phyloP scores from a whole-genome alignment of 129 eudicot genomes.

The Pulicaria dysenterica region DNA sequence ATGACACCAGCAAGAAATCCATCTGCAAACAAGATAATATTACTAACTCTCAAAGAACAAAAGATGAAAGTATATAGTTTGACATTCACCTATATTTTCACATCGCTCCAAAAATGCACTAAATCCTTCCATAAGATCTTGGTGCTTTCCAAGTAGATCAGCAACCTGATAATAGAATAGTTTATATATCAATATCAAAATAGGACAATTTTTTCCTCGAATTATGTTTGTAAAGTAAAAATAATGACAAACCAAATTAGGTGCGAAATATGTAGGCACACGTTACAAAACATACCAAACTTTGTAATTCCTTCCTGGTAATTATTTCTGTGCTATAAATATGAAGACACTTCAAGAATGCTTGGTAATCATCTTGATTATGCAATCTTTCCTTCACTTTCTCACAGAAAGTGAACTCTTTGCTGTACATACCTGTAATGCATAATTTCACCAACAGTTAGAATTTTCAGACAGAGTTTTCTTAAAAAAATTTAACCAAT shows the following conservation, averaged over 20 bases:
- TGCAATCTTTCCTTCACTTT: conserved; percentile 89
- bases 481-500: background rate
- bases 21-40: conserved; percentile 55
- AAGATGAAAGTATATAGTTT: background rate
- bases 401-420: conserved; percentile 84
- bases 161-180: conserved; percentile 59
- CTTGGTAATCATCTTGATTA: conserved; percentile 89
- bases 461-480: background rate
- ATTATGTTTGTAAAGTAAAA: background rate
- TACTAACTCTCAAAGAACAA: background rate
- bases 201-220: background rate
- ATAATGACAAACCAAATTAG: background rate
- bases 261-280: conserved; percentile 8
- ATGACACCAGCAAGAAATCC: conserved; percentile 96
- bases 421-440: conserved; percentile 68
- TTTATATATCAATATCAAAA: conserved; percentile 5
- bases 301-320: conserved; percentile 80
- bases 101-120: conserved; percentile 84
- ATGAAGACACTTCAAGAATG: conserved; percentile 95
- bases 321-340: conserved; percentile 95
- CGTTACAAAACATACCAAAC: conserved; percentile 61
- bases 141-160: conserved; percentile 89
- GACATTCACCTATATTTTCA: conserved; percentile 70
- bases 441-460: background rate
- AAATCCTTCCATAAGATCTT: conserved; percentile 98